These are phyloP conservation scores for Hypholoma fasciculare DNA, from an alignment of 768 basidiomycete species.

Conservation along the genomic window DNA sequence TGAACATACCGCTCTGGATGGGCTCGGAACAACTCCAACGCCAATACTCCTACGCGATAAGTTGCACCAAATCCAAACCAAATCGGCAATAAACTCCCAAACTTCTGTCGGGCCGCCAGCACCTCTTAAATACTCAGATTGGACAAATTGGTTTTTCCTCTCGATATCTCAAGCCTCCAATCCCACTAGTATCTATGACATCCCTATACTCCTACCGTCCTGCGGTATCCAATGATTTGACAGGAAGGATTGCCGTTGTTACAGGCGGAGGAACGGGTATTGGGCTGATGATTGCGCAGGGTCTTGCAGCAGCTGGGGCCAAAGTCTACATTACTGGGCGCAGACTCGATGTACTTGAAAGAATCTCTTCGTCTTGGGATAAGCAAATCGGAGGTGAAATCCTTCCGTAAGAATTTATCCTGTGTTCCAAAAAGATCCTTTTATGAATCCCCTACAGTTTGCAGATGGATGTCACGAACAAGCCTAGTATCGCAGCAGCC, in stretches of 20 bases:
- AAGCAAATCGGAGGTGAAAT: slow-evolving; percentile 48
- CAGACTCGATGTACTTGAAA: slow-evolving; percentile 63
- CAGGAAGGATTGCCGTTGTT: slow-evolving; percentile 56
- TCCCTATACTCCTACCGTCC: slow-evolving; percentile 25
- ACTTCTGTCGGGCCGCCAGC: too few relatives aligned
- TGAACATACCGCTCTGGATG: too few relatives aligned
- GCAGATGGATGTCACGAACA: slow-evolving; percentile 71
- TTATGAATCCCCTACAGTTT: slow-evolving; percentile 37
- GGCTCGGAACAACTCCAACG: too few relatives aligned
- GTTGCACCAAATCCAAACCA: too few relatives aligned
- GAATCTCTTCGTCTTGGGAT: slow-evolving; percentile 49
- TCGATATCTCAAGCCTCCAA: neutral
- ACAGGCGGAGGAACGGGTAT: slow-evolving; percentile 58
- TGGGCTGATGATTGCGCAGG: slow-evolving; percentile 66
- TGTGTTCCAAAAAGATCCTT: neutral
- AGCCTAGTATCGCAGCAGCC: slow-evolving; percentile 59
- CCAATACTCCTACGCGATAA: too few relatives aligned
- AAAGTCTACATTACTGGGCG: slow-evolving; percentile 81
- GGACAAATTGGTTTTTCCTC: too few relatives aligned
- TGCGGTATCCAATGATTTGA: slow-evolving; percentile 47
- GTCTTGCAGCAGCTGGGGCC: slow-evolving; percentile 75
- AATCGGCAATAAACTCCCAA: too few relatives aligned
- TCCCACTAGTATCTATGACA: neutral
- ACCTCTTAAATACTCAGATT: too few relatives aligned
- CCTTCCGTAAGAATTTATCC: slow-evolving; percentile 47